Evolutionary conservation across 2,329 filamentous ascomycete species (phyloP).

Genomic region (Blastomyces emzantsi): DNA sequence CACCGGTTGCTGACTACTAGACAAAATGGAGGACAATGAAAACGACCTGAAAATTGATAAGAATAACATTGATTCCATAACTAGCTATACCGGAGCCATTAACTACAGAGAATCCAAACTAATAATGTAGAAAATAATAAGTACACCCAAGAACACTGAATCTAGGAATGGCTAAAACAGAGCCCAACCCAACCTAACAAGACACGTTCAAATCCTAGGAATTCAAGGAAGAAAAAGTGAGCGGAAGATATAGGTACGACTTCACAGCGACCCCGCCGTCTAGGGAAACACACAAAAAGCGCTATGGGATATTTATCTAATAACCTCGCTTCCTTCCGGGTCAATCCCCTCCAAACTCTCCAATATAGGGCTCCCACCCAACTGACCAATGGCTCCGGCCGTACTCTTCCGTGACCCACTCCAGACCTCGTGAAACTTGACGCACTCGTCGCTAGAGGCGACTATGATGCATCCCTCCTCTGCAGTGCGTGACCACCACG

Average conservation of each 20-base stretch:
- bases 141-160: background rate
- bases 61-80: background rate
- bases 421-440: slow-evolving; percentile 97
- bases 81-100: background rate
- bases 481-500: slow-evolving; percentile 47
- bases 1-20: background rate
- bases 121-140: slow-evolving; percentile 1
- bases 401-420: slow-evolving; percentile 51
- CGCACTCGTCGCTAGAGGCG: slow-evolving; percentile 80
- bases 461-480: slow-evolving; percentile 82
- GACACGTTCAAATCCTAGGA: background rate
- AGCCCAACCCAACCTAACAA: background rate
- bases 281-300: slow-evolving; percentile 13
- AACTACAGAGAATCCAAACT: background rate
- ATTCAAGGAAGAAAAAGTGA: slow-evolving; percentile 12
- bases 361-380: slow-evolving; percentile 78
- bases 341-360: slow-evolving; percentile 74
- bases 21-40: background rate
- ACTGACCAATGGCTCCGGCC: slow-evolving; percentile 47
- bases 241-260: background rate
- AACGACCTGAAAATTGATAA: background rate
- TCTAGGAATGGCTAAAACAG: background rate
- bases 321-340: slow-evolving; percentile 46
- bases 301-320: slow-evolving; percentile 48
- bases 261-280: background rate